Evolutionary conservation across 495 filamentous ascomycete genomes (phyloP).

Genomic region (Penicillium macrosclerotiorum): DNA sequence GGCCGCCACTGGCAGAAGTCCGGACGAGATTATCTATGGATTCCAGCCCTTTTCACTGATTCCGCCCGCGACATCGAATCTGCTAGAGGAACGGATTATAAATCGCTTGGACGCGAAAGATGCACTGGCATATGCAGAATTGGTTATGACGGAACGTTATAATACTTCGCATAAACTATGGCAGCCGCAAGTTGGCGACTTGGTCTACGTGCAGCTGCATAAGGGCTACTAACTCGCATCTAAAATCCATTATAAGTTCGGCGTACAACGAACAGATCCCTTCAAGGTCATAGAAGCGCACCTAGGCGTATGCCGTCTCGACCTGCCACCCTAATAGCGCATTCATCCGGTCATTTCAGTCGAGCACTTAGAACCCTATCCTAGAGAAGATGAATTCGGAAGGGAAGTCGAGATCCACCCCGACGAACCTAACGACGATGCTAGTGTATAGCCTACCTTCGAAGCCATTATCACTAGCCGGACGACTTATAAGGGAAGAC

Average conservation of each 20-base stretch:
- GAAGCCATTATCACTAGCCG: too few species aligned
- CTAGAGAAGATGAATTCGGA: too few species aligned
- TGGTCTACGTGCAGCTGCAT: background rate
- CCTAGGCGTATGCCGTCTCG: too few species aligned
- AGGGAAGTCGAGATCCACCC: too few species aligned
- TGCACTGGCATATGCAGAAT: background rate
- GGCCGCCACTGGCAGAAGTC: background rate
- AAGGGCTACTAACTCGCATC: background rate
- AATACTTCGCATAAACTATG: background rate
- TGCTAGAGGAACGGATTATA: background rate
- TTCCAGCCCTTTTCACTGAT: background rate
- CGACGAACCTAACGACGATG: too few species aligned
- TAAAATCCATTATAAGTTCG: background rate
- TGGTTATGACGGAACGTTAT: background rate
- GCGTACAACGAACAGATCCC: background rate
- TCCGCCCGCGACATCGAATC: background rate
- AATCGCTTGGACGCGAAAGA: background rate
- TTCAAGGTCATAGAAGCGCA: background rate
- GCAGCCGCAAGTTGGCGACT: background rate
- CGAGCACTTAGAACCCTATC: too few species aligned
- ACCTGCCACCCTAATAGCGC: too few species aligned
- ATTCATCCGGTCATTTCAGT: too few species aligned
- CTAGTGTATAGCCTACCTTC: too few species aligned
- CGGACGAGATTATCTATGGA: background rate
- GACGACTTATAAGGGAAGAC: too few species aligned